Evolutionary conservation across 306 rosid genomes (phyloP).

Genomic region (Malus asiatica): DNA sequence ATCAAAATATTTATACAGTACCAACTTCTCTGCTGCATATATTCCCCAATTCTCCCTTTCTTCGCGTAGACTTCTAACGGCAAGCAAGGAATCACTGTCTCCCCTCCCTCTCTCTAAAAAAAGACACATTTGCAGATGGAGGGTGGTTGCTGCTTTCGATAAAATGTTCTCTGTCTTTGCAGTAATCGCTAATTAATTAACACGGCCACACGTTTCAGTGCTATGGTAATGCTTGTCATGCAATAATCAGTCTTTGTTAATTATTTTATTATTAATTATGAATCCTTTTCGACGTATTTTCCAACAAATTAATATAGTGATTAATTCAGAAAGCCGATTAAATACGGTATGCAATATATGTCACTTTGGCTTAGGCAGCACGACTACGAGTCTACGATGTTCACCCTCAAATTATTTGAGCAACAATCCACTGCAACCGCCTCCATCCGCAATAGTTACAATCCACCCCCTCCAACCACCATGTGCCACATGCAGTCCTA

Average conservation of each 20-base stretch:
- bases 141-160: not conserved
- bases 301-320: not conserved
- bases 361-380: conserved; percentile 4
- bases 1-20: not conserved
- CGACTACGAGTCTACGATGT: not conserved
- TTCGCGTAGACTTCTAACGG: conserved; percentile 36
- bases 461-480: not conserved
- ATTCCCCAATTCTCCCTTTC: conserved; percentile 24
- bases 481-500: not conserved
- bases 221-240: not conserved
- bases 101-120: not conserved
- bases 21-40: conserved; percentile 18
- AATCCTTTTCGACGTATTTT: not conserved
- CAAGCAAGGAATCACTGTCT: conserved; percentile 31
- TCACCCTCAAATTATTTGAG: not conserved
- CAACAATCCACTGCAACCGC: not conserved
- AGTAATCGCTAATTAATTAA: not conserved
- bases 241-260: not conserved
- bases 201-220: not conserved
- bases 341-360: not conserved
- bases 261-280: not conserved
- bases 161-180: not conserved
- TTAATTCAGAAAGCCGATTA: not conserved
- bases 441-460: not conserved
- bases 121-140: not conserved